Evolutionary conservation across 2,329 filamentous ascomycete genomes (phyloP).

Genomic region (Pestalotiopsis sp.): DNA sequence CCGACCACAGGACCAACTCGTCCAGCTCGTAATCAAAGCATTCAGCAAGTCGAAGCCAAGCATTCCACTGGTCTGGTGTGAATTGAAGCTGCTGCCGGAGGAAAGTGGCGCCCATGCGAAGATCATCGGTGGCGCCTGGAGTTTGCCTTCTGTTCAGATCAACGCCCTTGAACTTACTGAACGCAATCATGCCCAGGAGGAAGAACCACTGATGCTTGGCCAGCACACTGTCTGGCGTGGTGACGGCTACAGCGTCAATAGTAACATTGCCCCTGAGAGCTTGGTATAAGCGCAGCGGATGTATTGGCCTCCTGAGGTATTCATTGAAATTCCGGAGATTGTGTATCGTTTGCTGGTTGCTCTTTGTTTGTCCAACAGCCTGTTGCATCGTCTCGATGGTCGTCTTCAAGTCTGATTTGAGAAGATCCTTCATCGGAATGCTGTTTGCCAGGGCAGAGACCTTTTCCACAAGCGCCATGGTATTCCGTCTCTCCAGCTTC

Average conservation of each 20-base stretch:
- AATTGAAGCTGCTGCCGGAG: constrained; percentile 83
- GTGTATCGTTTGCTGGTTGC: constrained; percentile 78
- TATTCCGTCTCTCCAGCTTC: constrained; percentile 78
- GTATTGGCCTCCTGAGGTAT: constrained; percentile 82
- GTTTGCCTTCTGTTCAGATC: constrained; percentile 75
- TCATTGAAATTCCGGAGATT: constrained; percentile 83
- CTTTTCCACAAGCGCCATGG: constrained; percentile 80
- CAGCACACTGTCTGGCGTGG: constrained; percentile 69
- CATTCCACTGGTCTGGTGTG: constrained; percentile 81
- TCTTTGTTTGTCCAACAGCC: constrained; percentile 78
- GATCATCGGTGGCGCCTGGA: constrained; percentile 79
- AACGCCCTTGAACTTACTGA: constrained; percentile 78
- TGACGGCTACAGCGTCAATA: constrained; percentile 72
- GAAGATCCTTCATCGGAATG: constrained; percentile 86
- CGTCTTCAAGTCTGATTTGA: constrained; percentile 86
- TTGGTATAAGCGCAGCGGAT: constrained; percentile 77
- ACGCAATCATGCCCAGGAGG: constrained; percentile 82
- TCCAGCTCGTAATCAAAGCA: constrained; percentile 88
- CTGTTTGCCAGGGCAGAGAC: constrained; percentile 80
- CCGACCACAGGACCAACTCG: constrained; percentile 84
- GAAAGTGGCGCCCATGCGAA: constrained; percentile 80
- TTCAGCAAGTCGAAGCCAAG: constrained; percentile 87
- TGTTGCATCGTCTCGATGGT: constrained; percentile 94
- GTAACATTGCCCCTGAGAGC: constrained; percentile 79
- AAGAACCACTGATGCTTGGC: constrained; percentile 92